phyloP scores from a whole-genome alignment of 2,329 filamentous ascomycete genomes.

The Colletotrichum eremochloae region DNA sequence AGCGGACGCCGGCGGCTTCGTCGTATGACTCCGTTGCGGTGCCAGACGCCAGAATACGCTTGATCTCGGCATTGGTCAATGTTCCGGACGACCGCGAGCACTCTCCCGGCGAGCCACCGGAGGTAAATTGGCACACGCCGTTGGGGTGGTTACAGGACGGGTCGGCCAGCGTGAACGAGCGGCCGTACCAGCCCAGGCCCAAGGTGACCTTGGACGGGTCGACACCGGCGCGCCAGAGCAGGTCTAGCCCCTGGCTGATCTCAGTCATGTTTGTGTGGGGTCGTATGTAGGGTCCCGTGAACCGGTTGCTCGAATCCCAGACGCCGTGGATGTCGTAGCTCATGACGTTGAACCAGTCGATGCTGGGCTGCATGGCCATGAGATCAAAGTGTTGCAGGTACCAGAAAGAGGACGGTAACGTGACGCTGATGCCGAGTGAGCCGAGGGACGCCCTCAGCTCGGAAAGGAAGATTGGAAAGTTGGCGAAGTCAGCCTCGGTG shows the following conservation, averaged over 20 bases:
- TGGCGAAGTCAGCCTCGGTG: constrained; percentile 50
- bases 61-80: too few species aligned
- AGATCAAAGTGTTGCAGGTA: constrained; percentile 48
- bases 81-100: too few species aligned
- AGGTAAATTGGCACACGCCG: too few species aligned
- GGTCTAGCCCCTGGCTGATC: constrained; percentile 46
- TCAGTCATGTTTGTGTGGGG: constrained; percentile 52
- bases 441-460: neutral
- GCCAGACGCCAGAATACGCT: too few species aligned
- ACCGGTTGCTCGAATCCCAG: constrained; percentile 22
- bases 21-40: too few species aligned
- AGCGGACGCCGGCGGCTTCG: too few species aligned
- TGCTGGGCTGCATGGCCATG: constrained; percentile 38
- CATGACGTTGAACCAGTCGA: constrained; percentile 61
- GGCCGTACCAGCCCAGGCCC: too few species aligned
- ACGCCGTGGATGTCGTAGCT: constrained; percentile 56
- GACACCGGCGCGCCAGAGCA: constrained; percentile 41
- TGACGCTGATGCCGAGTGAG: constrained; percentile 36
- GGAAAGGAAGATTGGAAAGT: constrained; percentile 47
- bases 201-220: too few species aligned
- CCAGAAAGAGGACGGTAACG: constrained; percentile 47
- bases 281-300: constrained; percentile 44
- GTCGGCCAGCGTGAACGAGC: too few species aligned
- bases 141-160: too few species aligned
- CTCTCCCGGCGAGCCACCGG: too few species aligned